Base-by-base conservation (phyloP, 106 monocot genomes). In the Dendrobium chrysotoxum region DNA sequence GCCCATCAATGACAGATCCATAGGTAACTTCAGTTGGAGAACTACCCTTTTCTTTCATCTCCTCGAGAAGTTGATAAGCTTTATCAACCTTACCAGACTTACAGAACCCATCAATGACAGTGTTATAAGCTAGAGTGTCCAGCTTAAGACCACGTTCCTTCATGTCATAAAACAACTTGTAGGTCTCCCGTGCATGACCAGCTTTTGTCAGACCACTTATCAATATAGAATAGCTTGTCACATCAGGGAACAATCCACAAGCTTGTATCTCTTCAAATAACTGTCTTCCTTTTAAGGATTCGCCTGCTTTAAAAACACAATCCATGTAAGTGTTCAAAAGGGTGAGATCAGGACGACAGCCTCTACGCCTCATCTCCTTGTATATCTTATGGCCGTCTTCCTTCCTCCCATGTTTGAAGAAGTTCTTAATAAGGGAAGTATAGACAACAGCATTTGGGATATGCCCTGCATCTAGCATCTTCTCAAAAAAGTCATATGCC, bases 321-420 rank as follows among this genome's bases (percentile, higher is more conserved):
- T 99, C 99, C 95, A 99, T 95, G 41, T 95, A 99, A 39, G 90
- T 99, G 70, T 99, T 99, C 41, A 99, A 81, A 77, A 99, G 90
- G 79, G 90, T 95, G 12, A 99, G 83, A 87, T 99, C 99, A 79
- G 91, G 93, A 79, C 35, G 77, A 75, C 88, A 95, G 4, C 93
- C 86, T 84, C 78, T 85, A 44, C 88, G 93, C 18, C 80, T 79
- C 90, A 99, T 88, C 85, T 95, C 99, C 83, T 95, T 99, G 70
- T 87, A 99, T 6, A 99, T 86, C 83, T 99, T 99, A 76, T 99
- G 92, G 5, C 99, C 99, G 80, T 99, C 99, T 79, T 95, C 92
- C 80, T 93, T 99, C 74, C 99, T 99, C 8, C 88, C 90, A 82
- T 86, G 80, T 31, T 77, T 88, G 70, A 99, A 99, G 77, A 99